Evolutionary conservation across 2,329 filamentous ascomycete species (phyloP), one percentile per base, ranked within the genome.

Genomic region (Corynespora cassiicola): DNA sequence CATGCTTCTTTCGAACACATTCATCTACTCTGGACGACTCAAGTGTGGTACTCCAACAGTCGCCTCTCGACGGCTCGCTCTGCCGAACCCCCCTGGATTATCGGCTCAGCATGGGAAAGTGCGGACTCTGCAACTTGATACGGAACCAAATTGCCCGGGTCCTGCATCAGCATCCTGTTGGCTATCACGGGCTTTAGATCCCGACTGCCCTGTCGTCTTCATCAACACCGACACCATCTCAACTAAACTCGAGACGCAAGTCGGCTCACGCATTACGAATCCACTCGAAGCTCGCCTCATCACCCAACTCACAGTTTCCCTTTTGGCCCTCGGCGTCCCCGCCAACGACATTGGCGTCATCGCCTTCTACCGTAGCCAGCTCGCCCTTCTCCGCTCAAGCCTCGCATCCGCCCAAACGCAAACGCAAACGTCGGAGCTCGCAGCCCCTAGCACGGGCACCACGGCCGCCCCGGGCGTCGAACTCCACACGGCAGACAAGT

Each of bases 401-500:
- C 80, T 96, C 21, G 81, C 82, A 20, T 74, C 26, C 69, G 77
- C 53, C 65, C 76, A 14, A 63, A 76, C 8, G 39, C 66, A 43
- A 49, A 69, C 53, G 30, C 71, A 54, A 28, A 71, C 76, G 0
- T 71, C 75, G 0, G 80, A 81, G 21, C 54, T 54, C 26, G 50
- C 51, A 2, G 50, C 55, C 3, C 39, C 53, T 15, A 36, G 29
- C 1, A 43, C 42, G 9, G 45, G 31, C 11, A 40, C 48, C n/a
- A 39, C 50, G 12, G 44, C 42, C 2, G 42, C 43, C 7, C 46
- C 58, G 6, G 56, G 46, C n/a, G 84, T 99, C 2, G 94, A 99
- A 69, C 90, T 97, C 79, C 90, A 99, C 69, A 97, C 94, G 0
- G 91, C 94, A 3, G 94, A 99, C 70, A 90, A 92, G 28, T 99